Conservation (phyloP, 2,329 filamentous ascomycete species). For the Cladophialophora psammophila region DNA sequence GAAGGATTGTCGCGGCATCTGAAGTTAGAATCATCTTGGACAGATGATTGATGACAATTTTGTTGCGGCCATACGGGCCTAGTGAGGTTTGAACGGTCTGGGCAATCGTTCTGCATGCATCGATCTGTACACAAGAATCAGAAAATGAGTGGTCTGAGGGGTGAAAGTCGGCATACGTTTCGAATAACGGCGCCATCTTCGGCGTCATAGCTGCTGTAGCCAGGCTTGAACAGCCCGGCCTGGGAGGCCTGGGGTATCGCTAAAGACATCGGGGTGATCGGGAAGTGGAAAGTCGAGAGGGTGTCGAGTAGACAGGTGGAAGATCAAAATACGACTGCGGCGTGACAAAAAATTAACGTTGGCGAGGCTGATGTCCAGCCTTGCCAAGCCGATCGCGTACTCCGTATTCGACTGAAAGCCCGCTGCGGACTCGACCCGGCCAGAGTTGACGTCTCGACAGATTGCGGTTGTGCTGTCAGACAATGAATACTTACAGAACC, state of each 20-base stretch:
- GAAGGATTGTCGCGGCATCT: conserved; percentile 94
- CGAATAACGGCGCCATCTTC: conserved; percentile 98
- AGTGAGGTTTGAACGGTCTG: conserved; percentile 96
- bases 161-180: conserved; percentile 59
- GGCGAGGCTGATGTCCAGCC: not conserved
- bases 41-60: conserved; percentile 99
- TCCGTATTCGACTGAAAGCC: not conserved
- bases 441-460: not conserved
- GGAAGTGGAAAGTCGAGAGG: not conserved
- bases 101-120: conserved; percentile 94
- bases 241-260: conserved; percentile 95
- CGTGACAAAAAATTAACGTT: conserved; percentile 2
- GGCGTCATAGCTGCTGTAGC: conserved; percentile 97
- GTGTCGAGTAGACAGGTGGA: not conserved
- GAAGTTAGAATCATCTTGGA: conserved; percentile 99
- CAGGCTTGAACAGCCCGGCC: conserved; percentile 90
- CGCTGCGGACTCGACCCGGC: not conserved
- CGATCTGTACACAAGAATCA: conserved; percentile 63
- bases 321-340: not conserved
- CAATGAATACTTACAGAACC: not conserved
- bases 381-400: not conserved
- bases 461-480: not conserved
- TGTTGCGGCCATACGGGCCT: conserved; percentile 97
- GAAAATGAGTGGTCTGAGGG: conserved; percentile 7
- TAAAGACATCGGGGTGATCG: conserved; percentile 75